Percentiles rank a stretch among this genome's conserved stretches.
phyloP scores from a whole-genome alignment of 768 basidiomycete species.

The Kwoniella sp. region DNA sequence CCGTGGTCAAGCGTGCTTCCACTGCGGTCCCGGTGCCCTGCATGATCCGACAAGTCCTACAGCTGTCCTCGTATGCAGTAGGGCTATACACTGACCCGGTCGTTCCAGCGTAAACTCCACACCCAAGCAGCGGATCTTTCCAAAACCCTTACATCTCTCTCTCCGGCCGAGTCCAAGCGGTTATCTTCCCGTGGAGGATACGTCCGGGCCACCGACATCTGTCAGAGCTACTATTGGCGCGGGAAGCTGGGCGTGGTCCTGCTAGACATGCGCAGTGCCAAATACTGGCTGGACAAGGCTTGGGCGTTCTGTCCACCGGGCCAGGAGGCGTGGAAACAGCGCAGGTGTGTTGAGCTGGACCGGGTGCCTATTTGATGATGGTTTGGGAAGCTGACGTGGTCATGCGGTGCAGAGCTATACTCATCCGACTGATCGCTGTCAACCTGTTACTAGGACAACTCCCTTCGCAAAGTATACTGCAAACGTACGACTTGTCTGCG shows the following conservation, averaged over 20 bases:
- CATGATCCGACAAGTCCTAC: no score
- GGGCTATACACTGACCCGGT: no score
- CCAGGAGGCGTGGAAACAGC: slow-evolving; percentile 22
- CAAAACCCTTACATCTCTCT: slow-evolving; percentile 21
- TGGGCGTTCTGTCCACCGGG: slow-evolving; percentile 28
- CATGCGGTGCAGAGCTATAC: slow-evolving; percentile 26
- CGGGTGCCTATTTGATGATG: no score
- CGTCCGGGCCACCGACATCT: slow-evolving; percentile 26
- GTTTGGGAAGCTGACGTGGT: no score
- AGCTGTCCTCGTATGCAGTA: no score
- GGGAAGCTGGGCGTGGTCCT: slow-evolving; percentile 31
- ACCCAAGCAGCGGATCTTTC: slow-evolving; percentile 33
- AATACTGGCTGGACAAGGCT: slow-evolving; percentile 36
- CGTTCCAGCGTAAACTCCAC: slow-evolving; percentile 34
- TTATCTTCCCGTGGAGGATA: slow-evolving; percentile 16
- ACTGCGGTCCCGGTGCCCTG: no score
- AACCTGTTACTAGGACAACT: slow-evolving; percentile 35
- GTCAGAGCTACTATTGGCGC: slow-evolving; percentile 43
- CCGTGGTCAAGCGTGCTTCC: no score
- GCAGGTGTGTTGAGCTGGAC: slow-evolving; percentile 18
- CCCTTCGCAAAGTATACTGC: slow-evolving; percentile 18
- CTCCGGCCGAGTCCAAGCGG: slow-evolving; percentile 30
- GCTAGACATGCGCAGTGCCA: slow-evolving; percentile 31
- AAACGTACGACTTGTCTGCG: slow-evolving; percentile 23
- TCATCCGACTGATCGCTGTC: slow-evolving; percentile 38